Conservation (phyloP, 139 green algal genomes). For the Mychonastes homosphaera region DNA sequence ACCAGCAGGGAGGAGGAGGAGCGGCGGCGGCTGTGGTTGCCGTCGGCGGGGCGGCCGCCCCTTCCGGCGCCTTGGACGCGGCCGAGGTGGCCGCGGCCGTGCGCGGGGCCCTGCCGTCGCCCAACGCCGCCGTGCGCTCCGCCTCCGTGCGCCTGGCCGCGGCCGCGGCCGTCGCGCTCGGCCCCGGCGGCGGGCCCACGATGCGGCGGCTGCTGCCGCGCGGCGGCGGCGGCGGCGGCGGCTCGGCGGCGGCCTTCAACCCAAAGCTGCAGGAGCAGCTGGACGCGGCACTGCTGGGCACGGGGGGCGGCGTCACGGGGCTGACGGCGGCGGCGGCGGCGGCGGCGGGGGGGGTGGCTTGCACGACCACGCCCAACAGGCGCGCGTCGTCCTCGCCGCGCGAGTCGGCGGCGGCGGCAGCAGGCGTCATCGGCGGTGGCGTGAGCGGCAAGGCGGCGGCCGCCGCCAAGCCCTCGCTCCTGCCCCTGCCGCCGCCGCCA, state of each 20-base stretch:
- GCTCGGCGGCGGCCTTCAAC: constrained; percentile 61
- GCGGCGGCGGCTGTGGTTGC: too few species aligned
- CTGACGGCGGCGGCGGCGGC: not conserved
- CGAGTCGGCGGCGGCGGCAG: too few species aligned
- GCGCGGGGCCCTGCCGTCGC: constrained; percentile 26
- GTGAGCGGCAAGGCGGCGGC: too few species aligned
- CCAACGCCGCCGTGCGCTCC: constrained; percentile 49
- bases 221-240: too few species aligned
- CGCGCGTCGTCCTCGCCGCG: not conserved
- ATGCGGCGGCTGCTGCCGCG: constrained; percentile 22
- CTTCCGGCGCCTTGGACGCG: constrained; percentile 36
- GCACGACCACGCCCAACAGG: not conserved
- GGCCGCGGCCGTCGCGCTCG: constrained; percentile 4
- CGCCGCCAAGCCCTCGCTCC: too few species aligned
- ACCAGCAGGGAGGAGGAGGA: too few species aligned
- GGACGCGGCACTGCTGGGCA: constrained; percentile 41
- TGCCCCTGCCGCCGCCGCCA: not conserved
- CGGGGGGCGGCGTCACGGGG: not conserved
- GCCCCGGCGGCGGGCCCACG: constrained; percentile 3
- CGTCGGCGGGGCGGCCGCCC: too few species aligned
- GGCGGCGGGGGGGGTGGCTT: too few species aligned
- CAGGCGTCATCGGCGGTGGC: too few species aligned
- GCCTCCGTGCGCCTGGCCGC: constrained; percentile 45
- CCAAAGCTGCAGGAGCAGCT: constrained; percentile 71
- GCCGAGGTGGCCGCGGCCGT: constrained; percentile 43